A percentile compares a stretch with the other conserved stretches of the same genome.
phyloP scores from a whole-genome alignment of 2,329 filamentous ascomycete genomes.

The Dryadomyces quercivorus region DNA sequence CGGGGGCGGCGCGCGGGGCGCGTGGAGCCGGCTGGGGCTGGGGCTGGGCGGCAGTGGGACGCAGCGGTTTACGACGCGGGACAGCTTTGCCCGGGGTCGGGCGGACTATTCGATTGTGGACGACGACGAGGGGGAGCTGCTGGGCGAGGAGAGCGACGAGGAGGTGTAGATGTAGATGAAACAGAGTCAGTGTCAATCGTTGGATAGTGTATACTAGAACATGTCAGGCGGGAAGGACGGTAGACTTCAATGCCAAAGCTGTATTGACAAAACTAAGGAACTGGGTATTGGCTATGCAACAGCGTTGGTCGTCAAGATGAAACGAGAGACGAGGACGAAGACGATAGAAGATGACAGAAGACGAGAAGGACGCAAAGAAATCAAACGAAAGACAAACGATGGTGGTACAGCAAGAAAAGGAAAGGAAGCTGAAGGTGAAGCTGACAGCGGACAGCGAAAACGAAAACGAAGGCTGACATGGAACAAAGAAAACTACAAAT shows the following conservation, averaged over 20 bases:
- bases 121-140: slow-evolving; percentile 84
- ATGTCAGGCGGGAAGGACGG: too few species aligned
- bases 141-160: slow-evolving; percentile 89
- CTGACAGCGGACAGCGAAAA: too few species aligned
- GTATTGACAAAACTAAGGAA: neutral
- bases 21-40: slow-evolving; percentile 34
- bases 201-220: neutral
- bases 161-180: slow-evolving; percentile 47
- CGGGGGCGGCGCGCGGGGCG: slow-evolving; percentile 34
- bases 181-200: too few species aligned
- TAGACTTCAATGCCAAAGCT: neutral
- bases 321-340: neutral
- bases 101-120: slow-evolving; percentile 85
- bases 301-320: too few species aligned
- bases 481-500: too few species aligned
- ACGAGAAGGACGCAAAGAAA: neutral
- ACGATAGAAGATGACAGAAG: neutral
- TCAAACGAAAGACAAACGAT: neutral
- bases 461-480: neutral
- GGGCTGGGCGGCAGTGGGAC: slow-evolving; percentile 42
- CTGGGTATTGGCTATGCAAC: too few species aligned
- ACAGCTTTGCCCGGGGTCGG: slow-evolving; percentile 75
- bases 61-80: slow-evolving; percentile 72
- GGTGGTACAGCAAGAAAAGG: neutral
- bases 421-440: neutral